phyloP scores from a whole-genome alignment of 169 alveolate species.

The Eimeria necatrix region DNA sequence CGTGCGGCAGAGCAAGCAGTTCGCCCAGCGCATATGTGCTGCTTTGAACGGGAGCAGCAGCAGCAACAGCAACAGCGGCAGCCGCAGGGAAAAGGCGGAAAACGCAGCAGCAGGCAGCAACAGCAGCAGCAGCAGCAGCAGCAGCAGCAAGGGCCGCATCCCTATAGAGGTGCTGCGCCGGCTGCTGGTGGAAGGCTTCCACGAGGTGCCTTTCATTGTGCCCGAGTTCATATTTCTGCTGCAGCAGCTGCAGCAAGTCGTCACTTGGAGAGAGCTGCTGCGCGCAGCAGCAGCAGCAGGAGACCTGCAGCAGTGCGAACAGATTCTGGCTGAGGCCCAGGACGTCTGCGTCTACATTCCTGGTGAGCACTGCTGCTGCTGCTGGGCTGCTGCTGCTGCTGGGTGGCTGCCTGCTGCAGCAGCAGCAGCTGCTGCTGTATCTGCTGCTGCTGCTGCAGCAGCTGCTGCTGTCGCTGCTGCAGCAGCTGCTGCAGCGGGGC shows the following conservation, averaged over 20 bases:
- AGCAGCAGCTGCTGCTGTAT: neutral
- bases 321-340: slow-evolving; percentile 78
- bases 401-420: no score
- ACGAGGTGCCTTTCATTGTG: slow-evolving; percentile 62
- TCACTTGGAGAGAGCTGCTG: slow-evolving; percentile 80
- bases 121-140: slow-evolving; percentile 18
- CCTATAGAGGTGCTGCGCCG: slow-evolving; percentile 67
- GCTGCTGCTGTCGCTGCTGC: slow-evolving; percentile 47
- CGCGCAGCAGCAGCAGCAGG: slow-evolving; percentile 81
- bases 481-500: neutral
- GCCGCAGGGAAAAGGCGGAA: slow-evolving; percentile 63
- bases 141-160: slow-evolving; percentile 71
- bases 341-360: slow-evolving; percentile 80
- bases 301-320: slow-evolving; percentile 80
- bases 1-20: slow-evolving; percentile 63
- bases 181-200: slow-evolving; percentile 74
- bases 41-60: slow-evolving; percentile 72
- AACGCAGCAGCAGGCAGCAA: neutral
- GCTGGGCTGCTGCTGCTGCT: neutral
- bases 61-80: slow-evolving; percentile 71
- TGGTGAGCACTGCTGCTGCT: slow-evolving; percentile 8
- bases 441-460: neutral
- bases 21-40: slow-evolving; percentile 74
- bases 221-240: slow-evolving; percentile 76
- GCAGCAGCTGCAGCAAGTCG: slow-evolving; percentile 81